phyloP scores from a whole-genome alignment of 2,329 filamentous ascomycete species.

The Proliferodiscus dingleyae region DNA sequence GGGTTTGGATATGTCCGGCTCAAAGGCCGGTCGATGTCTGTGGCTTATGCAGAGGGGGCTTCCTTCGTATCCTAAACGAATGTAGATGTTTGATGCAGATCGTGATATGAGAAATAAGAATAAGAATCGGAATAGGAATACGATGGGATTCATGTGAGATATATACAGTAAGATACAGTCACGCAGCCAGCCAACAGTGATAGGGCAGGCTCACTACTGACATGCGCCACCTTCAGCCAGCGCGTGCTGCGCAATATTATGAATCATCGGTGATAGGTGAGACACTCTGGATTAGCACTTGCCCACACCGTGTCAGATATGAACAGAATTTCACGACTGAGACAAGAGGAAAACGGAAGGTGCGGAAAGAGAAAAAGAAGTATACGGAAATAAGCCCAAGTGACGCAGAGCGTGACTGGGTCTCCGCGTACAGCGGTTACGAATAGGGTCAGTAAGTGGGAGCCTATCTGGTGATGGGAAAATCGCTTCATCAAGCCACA shows the following conservation, averaged over 20 bases:
- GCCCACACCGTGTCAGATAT: neutral
- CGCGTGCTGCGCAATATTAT: conserved; percentile 18
- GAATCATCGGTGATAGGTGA: conserved; percentile 25
- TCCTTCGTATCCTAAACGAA: conserved; percentile 2
- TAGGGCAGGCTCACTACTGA: neutral
- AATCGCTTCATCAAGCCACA: conserved; percentile 5
- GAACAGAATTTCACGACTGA: conserved; percentile 55
- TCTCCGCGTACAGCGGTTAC: conserved; percentile 1
- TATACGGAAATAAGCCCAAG: conserved; percentile 8
- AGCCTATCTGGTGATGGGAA: conserved; percentile 21
- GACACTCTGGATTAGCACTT: conserved; percentile 17
- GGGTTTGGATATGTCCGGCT: conserved; percentile 23
- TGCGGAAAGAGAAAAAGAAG: conserved; percentile 6
- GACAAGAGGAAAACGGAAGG: conserved; percentile 79
- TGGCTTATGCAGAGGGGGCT: conserved; percentile 1
- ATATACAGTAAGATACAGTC: conserved; percentile 1
- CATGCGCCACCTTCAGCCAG: conserved; percentile 22
- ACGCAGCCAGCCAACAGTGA: neutral
- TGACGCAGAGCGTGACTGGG: conserved; percentile 4
- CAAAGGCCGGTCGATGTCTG: conserved; percentile 29
- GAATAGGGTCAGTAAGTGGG: conserved; percentile 4
- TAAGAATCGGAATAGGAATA: conserved; percentile 11
- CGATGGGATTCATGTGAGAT: conserved; percentile 10
- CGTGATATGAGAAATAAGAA: conserved; percentile 2
- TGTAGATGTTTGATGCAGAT: neutral